Evolutionary conservation across 805 yeast genomes (phyloP), one percentile per base, ranked within the genome.

Genomic region (Metschnikowia vanudenii): DNA sequence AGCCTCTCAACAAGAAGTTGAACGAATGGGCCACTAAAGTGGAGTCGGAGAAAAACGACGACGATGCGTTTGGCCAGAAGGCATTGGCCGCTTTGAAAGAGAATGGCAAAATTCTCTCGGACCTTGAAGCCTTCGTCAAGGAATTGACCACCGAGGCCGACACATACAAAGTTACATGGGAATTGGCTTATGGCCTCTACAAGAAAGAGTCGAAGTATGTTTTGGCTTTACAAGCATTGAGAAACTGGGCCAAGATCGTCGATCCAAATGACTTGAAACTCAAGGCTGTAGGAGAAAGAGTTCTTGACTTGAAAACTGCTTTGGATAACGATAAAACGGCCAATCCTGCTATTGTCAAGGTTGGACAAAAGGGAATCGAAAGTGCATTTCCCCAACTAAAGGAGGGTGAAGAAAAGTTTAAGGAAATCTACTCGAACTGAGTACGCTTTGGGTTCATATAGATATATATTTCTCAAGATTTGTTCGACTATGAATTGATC

Each of bases 1-100:
- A 79, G 54, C 71, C 77, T 12, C 69, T 69, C 40, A 65, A 62
- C 43, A 81, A 79, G 62, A 78, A 78, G 53, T 73, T 75, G 52
- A 84, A 79, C 26, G 77, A 76, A 26, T 77, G 84, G 49, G 72
- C 76, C 39, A 66, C 72, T 2, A 65, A 68, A 43, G 76, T 72
- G 24, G 74, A 69, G 54, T 64, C 73, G 37, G 74, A 61, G 50
- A 68, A 68, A 44, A 73, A 75, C 14, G 88, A 82, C 49, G 63
- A 67, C 4, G 91, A 85, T 67, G 75, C 81, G 2, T 74, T 82
- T 51, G 92, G 89, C 29, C 73, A 73, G 22, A 65, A 68, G 32
- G 59, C 74, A 32, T 53, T 71, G 34, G 35, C 56, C 11, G 65
- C 63, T 24, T 56, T 69, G 47, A 43, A 40, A 9, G 57, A 57